Evolutionary conservation across 2,329 filamentous ascomycete genomes (phyloP).

Genomic region (Colletotrichum scovillei): DNA sequence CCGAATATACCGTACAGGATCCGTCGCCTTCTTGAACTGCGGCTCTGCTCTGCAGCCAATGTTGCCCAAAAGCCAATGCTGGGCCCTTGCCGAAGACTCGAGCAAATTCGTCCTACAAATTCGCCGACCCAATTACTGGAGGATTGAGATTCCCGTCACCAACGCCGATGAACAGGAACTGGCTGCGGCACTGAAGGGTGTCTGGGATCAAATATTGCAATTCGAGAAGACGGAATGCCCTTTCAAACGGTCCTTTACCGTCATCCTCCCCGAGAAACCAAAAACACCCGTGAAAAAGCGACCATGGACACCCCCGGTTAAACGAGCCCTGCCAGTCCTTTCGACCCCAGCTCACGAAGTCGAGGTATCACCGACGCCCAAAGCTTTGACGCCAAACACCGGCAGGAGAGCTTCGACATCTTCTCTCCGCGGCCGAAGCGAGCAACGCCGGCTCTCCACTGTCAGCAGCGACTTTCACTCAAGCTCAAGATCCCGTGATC

Average conservation of each 20-base stretch:
- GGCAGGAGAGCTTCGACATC: conserved; percentile 27
- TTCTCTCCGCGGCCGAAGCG: conserved; percentile 15
- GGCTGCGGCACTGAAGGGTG: conserved; percentile 75
- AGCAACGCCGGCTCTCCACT: conserved; percentile 27
- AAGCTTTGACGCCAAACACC: conserved; percentile 22
- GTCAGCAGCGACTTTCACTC: conserved; percentile 26
- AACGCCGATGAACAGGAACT: conserved; percentile 72
- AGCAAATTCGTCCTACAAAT: conserved; percentile 89
- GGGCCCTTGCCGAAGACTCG: conserved; percentile 87
- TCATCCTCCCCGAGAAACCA: conserved; percentile 77
- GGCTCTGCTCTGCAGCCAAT: conserved; percentile 87
- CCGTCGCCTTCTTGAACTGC: conserved; percentile 89
- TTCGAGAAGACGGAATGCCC: conserved; percentile 92
- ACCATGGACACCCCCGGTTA: conserved; percentile 70
- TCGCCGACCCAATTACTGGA: conserved; percentile 85
- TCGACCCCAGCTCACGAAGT: conserved; percentile 47
- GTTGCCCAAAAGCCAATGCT: conserved; percentile 89
- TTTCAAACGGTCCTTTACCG: conserved; percentile 81
- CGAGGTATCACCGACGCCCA: conserved; percentile 41
- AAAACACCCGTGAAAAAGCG: conserved; percentile 73
- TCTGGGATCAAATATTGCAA: conserved; percentile 78
- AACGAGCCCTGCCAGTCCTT: conserved; percentile 47
- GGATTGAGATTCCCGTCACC: conserved; percentile 83
- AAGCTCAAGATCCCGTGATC: conserved; percentile 13
- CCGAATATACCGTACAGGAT: conserved; percentile 86